Evolutionary conservation across 139 green algal species (phyloP).

Genomic region (Chlamydomonas asymmetrica): DNA sequence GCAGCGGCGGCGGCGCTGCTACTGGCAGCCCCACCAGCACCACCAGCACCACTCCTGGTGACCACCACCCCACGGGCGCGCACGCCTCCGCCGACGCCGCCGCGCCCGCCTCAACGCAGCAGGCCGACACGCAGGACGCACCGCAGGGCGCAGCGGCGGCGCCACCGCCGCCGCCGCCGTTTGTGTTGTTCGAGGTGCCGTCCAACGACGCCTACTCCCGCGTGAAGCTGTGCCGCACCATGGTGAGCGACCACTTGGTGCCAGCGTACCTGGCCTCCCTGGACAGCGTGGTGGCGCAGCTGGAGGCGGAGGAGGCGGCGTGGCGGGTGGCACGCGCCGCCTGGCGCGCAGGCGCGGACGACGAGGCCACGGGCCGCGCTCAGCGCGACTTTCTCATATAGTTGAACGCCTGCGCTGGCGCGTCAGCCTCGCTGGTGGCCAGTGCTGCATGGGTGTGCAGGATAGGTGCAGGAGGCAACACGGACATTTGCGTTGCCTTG

Average conservation of each 20-base stretch:
- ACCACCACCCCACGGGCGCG: background rate
- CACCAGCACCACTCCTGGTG: no score
- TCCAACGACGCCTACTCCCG: constrained; percentile 60
- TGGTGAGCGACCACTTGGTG: constrained; percentile 82
- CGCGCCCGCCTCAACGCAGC: constrained; percentile 2
- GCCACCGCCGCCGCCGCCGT: constrained; percentile 10
- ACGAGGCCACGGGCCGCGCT: no score
- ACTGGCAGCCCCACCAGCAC: background rate
- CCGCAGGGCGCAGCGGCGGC: background rate
- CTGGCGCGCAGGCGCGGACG: no score
- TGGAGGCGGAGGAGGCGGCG: constrained; percentile 33
- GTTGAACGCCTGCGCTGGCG: no score
- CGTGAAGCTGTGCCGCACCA: constrained; percentile 73
- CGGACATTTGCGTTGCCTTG: no score
- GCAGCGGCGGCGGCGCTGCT: background rate
- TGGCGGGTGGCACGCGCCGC: background rate
- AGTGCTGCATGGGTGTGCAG: no score
- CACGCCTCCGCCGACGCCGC: background rate
- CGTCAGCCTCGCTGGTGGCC: no score
- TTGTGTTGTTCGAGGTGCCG: constrained; percentile 53
- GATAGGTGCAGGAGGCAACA: no score
- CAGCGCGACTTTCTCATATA: no score
- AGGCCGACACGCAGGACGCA: background rate
- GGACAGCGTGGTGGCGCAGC: constrained; percentile 46
- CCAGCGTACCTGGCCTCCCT: constrained; percentile 69